phyloP scores from a whole-genome alignment of 2,329 filamentous ascomycete genomes.

The Geosmithia morbida region DNA sequence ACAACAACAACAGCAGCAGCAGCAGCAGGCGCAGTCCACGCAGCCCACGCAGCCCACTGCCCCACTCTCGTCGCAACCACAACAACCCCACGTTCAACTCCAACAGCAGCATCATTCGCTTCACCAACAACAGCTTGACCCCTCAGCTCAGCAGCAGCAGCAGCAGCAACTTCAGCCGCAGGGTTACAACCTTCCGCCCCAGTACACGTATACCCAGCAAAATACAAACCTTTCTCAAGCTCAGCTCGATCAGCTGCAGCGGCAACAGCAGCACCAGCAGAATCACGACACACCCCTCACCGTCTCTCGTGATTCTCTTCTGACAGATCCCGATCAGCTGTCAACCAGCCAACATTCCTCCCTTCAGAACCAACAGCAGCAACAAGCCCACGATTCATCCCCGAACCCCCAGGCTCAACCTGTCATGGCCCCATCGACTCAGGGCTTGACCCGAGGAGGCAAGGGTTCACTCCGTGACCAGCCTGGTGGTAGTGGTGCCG shows the following conservation, averaged over 20 bases:
- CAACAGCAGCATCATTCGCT: conserved; percentile 7
- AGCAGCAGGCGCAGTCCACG: conserved; percentile 1
- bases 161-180: conserved; percentile 11
- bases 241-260: conserved; percentile 13
- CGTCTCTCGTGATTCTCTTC: conserved; percentile 45
- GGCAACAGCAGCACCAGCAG: conserved; percentile 10
- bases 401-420: conserved; percentile 17
- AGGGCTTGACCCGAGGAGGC: conserved; percentile 28
- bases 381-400: conserved; percentile 27
- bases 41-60: neutral
- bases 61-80: conserved; percentile 1
- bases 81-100: conserved; percentile 11
- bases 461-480: conserved; percentile 20
- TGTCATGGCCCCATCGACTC: conserved; percentile 34
- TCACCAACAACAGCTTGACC: conserved; percentile 7
- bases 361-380: neutral
- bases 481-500: neutral
- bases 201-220: conserved; percentile 12
- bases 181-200: neutral
- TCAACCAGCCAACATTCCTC: conserved; percentile 18
- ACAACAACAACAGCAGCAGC: conserved; percentile 23
- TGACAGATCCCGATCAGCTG: conserved; percentile 31
- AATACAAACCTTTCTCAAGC: conserved; percentile 20
- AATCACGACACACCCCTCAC: conserved; percentile 44
- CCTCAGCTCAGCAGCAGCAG: conserved; percentile 20